Percentiles rank a stretch among this genome's conserved stretches.
These are phyloP conservation scores for Carex scoparia DNA, from an alignment of 176 grass and related monocot species.

Conservation along the genomic window DNA sequence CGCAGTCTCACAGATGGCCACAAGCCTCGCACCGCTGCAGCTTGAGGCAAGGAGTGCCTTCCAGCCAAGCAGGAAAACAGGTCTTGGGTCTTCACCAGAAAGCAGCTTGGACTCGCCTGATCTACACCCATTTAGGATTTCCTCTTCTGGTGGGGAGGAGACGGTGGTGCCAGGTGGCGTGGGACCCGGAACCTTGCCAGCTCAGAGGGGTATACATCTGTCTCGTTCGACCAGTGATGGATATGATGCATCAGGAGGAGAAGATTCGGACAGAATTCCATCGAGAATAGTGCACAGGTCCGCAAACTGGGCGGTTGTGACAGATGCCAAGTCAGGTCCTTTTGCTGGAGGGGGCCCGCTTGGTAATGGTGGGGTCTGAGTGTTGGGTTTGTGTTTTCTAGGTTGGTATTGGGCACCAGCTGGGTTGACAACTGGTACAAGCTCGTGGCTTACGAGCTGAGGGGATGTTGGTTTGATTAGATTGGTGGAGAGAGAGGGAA, in stretches of 20 bases:
- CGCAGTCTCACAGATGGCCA: conserved; percentile 38
- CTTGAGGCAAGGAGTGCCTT: conserved; percentile 87
- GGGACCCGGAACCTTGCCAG: conserved; percentile 34
- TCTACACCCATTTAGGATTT: conserved; percentile 73
- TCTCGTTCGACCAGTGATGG: conserved; percentile 83
- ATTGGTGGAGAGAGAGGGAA: background rate
- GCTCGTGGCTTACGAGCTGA: conserved; percentile 6
- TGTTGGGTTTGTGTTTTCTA: background rate
- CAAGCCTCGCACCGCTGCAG: conserved; percentile 75
- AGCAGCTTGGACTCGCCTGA: conserved; percentile 93
- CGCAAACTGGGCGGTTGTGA: conserved; percentile 54
- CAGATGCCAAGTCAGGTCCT: conserved; percentile 9
- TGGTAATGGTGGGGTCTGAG: background rate
- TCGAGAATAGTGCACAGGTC: conserved; percentile 93
- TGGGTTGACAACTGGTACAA: conserved; percentile 6
- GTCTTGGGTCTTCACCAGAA: conserved; percentile 65
- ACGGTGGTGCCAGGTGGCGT: conserved; percentile 23
- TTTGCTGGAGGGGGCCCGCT: conserved; percentile 15
- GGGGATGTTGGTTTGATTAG: background rate
- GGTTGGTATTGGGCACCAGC: background rate
- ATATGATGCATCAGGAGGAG: conserved; percentile 90
- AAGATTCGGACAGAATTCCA: conserved; percentile 87
- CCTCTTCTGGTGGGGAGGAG: conserved; percentile 68
- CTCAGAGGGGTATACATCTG: conserved; percentile 47
- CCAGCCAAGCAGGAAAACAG: conserved; percentile 43